A percentile compares a stretch with the other conserved stretches of the same genome.
These are phyloP conservation scores for Plasmopara viticola DNA, from an alignment of 352 stramenopile species.

Conservation along the genomic window DNA sequence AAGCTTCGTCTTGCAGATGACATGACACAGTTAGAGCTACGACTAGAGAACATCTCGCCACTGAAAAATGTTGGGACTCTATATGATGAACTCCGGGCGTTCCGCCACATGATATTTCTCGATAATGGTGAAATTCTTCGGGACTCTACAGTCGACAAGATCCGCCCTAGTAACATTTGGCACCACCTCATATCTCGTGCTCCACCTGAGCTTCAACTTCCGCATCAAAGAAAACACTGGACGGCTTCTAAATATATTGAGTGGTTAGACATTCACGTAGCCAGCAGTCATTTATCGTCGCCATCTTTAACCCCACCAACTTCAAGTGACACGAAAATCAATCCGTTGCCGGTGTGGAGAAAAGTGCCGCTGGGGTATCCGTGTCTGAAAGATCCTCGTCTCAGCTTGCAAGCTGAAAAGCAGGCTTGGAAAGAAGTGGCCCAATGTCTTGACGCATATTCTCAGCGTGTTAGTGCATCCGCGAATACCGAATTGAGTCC, in stretches of 20 bases:
- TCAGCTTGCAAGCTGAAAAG: slow-evolving; percentile 53
- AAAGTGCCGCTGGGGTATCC: slow-evolving; percentile 60
- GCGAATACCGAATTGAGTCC: slow-evolving; percentile 38
- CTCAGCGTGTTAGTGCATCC: slow-evolving; percentile 58
- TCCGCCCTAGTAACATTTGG: slow-evolving; percentile 82
- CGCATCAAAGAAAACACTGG: slow-evolving; percentile 71
- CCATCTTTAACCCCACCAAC: slow-evolving; percentile 17
- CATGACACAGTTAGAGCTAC: slow-evolving; percentile 77
- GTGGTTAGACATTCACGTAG: slow-evolving; percentile 62
- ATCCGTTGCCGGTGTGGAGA: slow-evolving; percentile 20
- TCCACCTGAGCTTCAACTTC: slow-evolving; percentile 63
- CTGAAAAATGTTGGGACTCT: slow-evolving; percentile 46
- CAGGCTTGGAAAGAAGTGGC: slow-evolving; percentile 74
- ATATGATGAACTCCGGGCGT: slow-evolving; percentile 76
- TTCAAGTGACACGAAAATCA: slow-evolving; percentile 16
- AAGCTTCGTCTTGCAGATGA: slow-evolving; percentile 79
- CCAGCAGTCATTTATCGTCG: slow-evolving; percentile 19
- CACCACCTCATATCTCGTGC: slow-evolving; percentile 72
- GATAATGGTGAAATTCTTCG: slow-evolving; percentile 54
- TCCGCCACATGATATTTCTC: slow-evolving; percentile 81
- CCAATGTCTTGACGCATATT: slow-evolving; percentile 76
- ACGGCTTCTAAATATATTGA: slow-evolving; percentile 70
- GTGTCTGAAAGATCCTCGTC: slow-evolving; percentile 48
- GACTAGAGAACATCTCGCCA: slow-evolving; percentile 51
- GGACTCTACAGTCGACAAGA: slow-evolving; percentile 71